Evolutionary conservation across 2,329 filamentous ascomycete species (phyloP), one percentile per base, ranked within the genome.

Genomic region (Exophiala aquamarina): DNA sequence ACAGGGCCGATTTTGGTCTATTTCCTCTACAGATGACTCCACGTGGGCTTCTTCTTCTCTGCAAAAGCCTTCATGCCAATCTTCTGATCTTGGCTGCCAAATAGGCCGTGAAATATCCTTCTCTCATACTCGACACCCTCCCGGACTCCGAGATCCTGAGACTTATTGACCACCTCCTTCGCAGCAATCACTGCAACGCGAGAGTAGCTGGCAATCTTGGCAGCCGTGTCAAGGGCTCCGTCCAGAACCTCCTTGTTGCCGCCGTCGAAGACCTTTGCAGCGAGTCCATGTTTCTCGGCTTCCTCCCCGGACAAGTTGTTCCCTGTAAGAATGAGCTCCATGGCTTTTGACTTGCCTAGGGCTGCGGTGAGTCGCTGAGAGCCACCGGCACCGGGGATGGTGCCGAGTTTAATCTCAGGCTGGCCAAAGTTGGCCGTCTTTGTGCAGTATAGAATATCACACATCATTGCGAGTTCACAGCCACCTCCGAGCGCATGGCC

Each of bases 101-200:
- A 98, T 62, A 96, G 65, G 19, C 84, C 80, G 70, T 98, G 93
- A 76, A 98, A 98, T 26, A 97, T 78, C 43, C 91, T 81, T 64
- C 93, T 79, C 79, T 98, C 93, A 70, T 83, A 97, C 72, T 98
- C 93, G 2, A 98, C 87, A 11, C 93, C 93, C 63, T 97, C 93
- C 59, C 87, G 76, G 50, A 98, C 73, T 3, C 85, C 77, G 59
- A 95, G 71, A 61, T 98, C 93, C 76, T 97, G 91, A 69, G 90
- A 95, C 83, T 96, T 97, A 68, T 97, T 95, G 46, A 98, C 92
- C n/a, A 93, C 92, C 76, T 98, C 93, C 78, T 98, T 98, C 47
- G 82, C 86, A 9, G 87, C 93, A 72, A 89, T 83, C 49, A 95
- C 82, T 1, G 92, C 87, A n/a, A 98, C 85, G 64, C 79, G 82